Base-by-base conservation (phyloP, 2,329 filamentous ascomycete genomes). In the Uncinocarpus reesii region DNA sequence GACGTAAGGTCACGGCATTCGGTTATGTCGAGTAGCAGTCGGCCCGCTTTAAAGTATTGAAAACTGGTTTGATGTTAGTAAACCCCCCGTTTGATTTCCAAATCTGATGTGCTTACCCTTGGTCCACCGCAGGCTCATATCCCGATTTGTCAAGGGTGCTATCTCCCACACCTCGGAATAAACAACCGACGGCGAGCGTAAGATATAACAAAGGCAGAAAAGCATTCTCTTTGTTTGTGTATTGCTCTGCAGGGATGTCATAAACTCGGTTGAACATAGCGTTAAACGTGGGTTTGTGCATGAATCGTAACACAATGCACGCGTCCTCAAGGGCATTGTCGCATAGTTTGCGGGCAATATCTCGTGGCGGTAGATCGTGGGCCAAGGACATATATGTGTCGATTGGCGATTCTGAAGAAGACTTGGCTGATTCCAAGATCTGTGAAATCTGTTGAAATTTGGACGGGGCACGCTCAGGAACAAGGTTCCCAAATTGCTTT, bases 271-370 rank as follows among this genome's bases (percentile, higher is more conserved):
- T 81, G 53, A 95, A 76, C 58, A 79, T 80, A 50, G 78, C 75
- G 66, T 84, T 87, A 62, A 95, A 95, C 0, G 79, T 79, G 0
- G 89, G 89, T 42, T 84, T 73, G 60, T 95, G 88, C 4, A 94
- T 77, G 48, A 90, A 81, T 31, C 85, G 79, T 63, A 83, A 72
- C 46, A 84, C 65, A 20, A 76, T 72, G 54, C 78, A 76, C 24
- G 77, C 78, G 60, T 83, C 78, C 49, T 81, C 74, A 21, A 84
- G 65, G 21, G 79, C 76, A 59, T 75, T 76, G 47, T 73, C 71
- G 61, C 78, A 80, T 31, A 83, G 64, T 48, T 73, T 66, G 28
- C 68, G 69, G 20, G 79, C 79, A 47, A 77, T 69, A 37, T 74
- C 71, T 57, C 71, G 74, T 0, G 80, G 71, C 1, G 90, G 90